phyloP scores from a whole-genome alignment of 2,329 filamentous ascomycete genomes.

The Penicillium janthinellum region DNA sequence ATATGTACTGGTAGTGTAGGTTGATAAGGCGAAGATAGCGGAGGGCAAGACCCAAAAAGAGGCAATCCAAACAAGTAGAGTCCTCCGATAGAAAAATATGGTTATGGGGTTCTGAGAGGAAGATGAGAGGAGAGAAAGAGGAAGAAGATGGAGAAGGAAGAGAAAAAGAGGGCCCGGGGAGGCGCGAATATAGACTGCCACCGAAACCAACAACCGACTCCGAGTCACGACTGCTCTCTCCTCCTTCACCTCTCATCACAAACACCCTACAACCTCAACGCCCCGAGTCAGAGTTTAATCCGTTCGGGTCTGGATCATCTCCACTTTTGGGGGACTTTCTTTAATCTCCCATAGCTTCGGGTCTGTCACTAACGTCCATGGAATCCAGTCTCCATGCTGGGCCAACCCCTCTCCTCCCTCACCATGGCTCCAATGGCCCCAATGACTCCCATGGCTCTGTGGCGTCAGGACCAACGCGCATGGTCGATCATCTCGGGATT shows the following conservation, averaged over 20 bases:
- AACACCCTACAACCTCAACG: neutral
- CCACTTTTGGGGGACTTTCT: conserved; percentile 1
- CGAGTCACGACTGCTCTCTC: neutral
- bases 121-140: neutral
- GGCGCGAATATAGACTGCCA: conserved; percentile 10
- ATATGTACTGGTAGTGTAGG: neutral
- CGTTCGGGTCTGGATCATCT: conserved; percentile 5
- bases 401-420: neutral
- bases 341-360: conserved; percentile 17
- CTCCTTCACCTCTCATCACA: neutral
- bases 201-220: neutral
- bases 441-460: conserved; percentile 1
- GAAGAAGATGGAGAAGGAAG: neutral
- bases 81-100: neutral
- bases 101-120: neutral
- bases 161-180: conserved; percentile 12
- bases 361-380: conserved; percentile 15
- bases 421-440: too few species aligned
- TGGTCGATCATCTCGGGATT: conserved; percentile 25
- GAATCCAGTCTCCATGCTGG: neutral
- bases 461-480: conserved; percentile 11
- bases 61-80: neutral
- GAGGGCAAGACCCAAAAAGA: neutral
- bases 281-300: neutral
- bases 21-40: neutral